These are phyloP conservation scores for Purpureocillium lavendulum DNA, from an alignment of 2,329 filamentous ascomycete genomes.

Conservation along the genomic window DNA sequence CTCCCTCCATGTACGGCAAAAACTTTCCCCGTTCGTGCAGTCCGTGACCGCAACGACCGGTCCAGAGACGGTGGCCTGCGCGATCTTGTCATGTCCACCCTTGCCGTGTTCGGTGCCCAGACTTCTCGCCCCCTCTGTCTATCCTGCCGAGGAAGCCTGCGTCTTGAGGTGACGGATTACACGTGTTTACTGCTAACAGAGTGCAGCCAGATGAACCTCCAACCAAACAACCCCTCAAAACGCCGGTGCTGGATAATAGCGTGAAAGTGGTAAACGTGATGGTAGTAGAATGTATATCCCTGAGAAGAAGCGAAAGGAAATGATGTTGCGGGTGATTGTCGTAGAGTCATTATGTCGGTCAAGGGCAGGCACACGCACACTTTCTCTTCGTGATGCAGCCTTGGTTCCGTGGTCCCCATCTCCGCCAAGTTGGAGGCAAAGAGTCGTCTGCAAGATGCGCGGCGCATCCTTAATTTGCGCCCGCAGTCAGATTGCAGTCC, in stretches of 20 bases:
- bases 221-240: conserved; percentile 9
- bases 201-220: no score
- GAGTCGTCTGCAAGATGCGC: conserved; percentile 15
- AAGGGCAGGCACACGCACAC: conserved; percentile 1
- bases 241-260: conserved; percentile 20
- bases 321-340: conserved; percentile 8
- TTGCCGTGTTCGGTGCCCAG: no score
- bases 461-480: conserved; percentile 4
- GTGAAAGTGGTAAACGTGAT: conserved; percentile 1
- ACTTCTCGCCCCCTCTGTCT: no score
- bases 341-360: conserved; percentile 9
- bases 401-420: conserved; percentile 7
- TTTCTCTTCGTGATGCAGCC: conserved; percentile 3
- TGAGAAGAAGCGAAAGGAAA: conserved; percentile 11
- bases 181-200: no score
- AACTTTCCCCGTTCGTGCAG: no score
- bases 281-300: conserved; percentile 9
- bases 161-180: no score
- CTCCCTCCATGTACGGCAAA: no score
- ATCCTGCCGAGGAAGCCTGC: no score
- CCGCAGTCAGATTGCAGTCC: conserved; percentile 16
- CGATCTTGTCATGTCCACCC: no score
- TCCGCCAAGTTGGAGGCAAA: conserved; percentile 7
- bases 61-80: no score
- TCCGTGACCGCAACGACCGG: no score